phyloP scores from a whole-genome alignment of 345 rosid species.

The Citropsis articulata region DNA sequence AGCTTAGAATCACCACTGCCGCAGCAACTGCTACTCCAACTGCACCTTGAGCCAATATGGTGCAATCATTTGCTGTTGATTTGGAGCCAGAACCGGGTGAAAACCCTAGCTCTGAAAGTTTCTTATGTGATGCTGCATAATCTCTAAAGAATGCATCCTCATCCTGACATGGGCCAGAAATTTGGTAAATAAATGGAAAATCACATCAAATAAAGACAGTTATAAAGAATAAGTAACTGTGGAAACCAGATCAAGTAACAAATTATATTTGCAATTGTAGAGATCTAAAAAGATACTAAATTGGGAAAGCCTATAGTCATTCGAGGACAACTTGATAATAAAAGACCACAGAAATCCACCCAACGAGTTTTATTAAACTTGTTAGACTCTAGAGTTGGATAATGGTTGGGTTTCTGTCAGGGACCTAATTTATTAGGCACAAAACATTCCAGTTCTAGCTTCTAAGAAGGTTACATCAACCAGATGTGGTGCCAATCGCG shows the following conservation, averaged over 20 bases:
- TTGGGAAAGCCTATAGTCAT: neutral
- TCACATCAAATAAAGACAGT: neutral
- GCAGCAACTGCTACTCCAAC: constrained; percentile 81
- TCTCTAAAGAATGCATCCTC: constrained; percentile 83
- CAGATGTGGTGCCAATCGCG: neutral
- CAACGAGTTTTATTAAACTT: constrained; percentile 8
- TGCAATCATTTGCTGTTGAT: constrained; percentile 41
- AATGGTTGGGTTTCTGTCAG: neutral
- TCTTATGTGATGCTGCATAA: constrained; percentile 76
- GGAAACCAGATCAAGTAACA: neutral
- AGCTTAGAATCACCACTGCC: constrained; percentile 76
- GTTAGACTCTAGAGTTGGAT: constrained; percentile 8
- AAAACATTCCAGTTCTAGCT: neutral
- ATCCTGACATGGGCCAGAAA: constrained; percentile 47
- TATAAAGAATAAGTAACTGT: neutral
- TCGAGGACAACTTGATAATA: neutral
- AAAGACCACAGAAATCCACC: neutral
- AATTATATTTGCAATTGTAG: neutral
- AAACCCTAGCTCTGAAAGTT: constrained; percentile 88
- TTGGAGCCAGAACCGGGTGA: constrained; percentile 40
- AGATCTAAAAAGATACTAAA: neutral
- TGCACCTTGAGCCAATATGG: constrained; percentile 68
- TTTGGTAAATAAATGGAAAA: neutral
- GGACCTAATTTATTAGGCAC: neutral
- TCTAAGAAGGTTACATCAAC: neutral